phyloP scores from a whole-genome alignment of 257 asterid genomes.

The Scutellaria baicalensis region DNA sequence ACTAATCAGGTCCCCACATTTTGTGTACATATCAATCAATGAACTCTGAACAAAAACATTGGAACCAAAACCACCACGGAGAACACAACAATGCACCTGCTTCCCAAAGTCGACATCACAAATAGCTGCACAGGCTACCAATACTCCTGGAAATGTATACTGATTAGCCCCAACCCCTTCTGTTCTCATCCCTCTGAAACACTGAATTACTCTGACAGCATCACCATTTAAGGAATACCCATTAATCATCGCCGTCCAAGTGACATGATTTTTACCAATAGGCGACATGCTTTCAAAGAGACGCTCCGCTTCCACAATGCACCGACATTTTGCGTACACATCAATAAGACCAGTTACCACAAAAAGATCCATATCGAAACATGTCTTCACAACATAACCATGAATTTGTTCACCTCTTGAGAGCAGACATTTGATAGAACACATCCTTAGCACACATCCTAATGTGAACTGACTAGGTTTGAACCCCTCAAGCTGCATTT shows the following conservation, averaged over 20 bases:
- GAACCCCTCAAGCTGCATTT: constrained; percentile 51
- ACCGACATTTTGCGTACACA: constrained; percentile 59
- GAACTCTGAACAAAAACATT: constrained; percentile 75
- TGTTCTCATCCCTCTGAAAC: constrained; percentile 56
- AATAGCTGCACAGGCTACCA: constrained; percentile 52
- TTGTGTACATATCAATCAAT: constrained; percentile 71
- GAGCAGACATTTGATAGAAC: constrained; percentile 57
- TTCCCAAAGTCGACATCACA: constrained; percentile 38
- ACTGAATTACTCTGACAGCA: constrained; percentile 33
- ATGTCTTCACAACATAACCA: constrained; percentile 49
- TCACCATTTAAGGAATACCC: constrained; percentile 68
- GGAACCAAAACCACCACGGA: constrained; percentile 62
- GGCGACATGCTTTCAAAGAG: constrained; percentile 47
- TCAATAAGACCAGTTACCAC: constrained; percentile 74
- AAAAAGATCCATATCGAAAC: constrained; percentile 47
- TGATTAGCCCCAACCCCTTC: constrained; percentile 65
- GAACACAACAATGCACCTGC: constrained; percentile 62
- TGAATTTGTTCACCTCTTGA: constrained; percentile 56
- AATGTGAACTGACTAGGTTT: constrained; percentile 57
- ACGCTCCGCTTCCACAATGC: constrained; percentile 46
- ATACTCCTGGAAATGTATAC: constrained; percentile 74
- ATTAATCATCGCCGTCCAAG: constrained; percentile 86
- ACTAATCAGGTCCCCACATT: constrained; percentile 56
- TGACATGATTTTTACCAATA: constrained; percentile 69
- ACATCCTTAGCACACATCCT: constrained; percentile 64